Evolutionary conservation across 352 stramenopile genomes (phyloP).

Genomic region (Saprolegnia parasitica): DNA sequence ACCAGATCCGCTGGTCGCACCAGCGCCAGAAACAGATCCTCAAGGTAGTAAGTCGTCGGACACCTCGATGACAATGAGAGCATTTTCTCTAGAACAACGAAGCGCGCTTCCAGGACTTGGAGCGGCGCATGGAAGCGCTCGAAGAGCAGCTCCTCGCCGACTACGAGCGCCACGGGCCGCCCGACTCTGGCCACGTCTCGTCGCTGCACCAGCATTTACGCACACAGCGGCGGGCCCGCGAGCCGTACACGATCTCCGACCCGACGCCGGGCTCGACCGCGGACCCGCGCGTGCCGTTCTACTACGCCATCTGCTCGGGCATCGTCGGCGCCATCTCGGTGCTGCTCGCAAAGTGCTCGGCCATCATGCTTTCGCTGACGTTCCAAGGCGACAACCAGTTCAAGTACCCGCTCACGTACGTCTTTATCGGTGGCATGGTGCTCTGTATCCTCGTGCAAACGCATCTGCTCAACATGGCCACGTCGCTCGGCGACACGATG

Average conservation of each 20-base stretch:
- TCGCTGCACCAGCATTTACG: conserved; percentile 7
- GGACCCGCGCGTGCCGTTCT: conserved; percentile 63
- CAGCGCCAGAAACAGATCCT: conserved; percentile 76
- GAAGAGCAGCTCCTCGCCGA: conserved; percentile 45
- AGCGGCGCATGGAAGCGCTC: conserved; percentile 59
- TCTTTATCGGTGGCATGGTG: conserved; percentile 83
- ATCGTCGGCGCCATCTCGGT: conserved; percentile 82
- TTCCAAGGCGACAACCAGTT: conserved; percentile 84
- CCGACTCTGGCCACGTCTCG: background rate
- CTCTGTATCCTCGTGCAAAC: conserved; percentile 82
- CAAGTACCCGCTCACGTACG: conserved; percentile 76
- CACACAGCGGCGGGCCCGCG: background rate
- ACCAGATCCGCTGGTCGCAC: conserved; percentile 79
- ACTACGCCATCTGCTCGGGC: conserved; percentile 82
- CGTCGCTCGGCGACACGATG: conserved; percentile 79
- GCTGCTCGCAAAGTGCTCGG: conserved; percentile 78
- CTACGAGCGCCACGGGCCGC: background rate
- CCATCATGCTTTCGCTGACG: conserved; percentile 79
- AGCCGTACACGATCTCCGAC: conserved; percentile 35
- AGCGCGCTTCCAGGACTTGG: conserved; percentile 56
- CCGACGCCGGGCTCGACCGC: conserved; percentile 35
- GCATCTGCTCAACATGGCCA: conserved; percentile 85
- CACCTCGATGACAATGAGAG: no score
- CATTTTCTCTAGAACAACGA: conserved; percentile 46
- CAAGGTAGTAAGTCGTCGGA: no score